Conservation (phyloP, 208 protist species). For the Trypanosomatidae sp. region DNA sequence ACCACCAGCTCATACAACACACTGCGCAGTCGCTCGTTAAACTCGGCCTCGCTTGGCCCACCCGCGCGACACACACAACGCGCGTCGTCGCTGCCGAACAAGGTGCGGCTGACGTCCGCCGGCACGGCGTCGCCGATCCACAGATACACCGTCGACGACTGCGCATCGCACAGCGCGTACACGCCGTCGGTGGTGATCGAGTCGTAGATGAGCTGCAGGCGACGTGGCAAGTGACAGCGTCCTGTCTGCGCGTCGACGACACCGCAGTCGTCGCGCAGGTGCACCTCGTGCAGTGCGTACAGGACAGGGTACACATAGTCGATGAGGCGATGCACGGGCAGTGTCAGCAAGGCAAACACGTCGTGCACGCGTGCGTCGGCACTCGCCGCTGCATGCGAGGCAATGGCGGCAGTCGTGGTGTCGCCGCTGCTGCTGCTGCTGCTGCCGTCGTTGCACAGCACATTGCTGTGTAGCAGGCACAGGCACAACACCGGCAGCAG, state of each 20-base stretch:
- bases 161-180: conserved; percentile 79
- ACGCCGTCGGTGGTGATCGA: conserved; percentile 52
- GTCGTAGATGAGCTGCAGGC: conserved; percentile 51
- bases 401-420: too few species aligned
- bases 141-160: conserved; percentile 67
- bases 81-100: conserved; percentile 51
- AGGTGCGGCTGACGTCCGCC: conserved; percentile 20
- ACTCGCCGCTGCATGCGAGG: conserved; percentile 14
- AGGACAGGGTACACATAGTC: conserved; percentile 79
- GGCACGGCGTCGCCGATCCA: conserved; percentile 62
- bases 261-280: conserved; percentile 6
- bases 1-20: conserved; percentile 53
- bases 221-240: conserved; percentile 44
- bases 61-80: conserved; percentile 22
- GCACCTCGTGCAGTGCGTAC: conserved; percentile 51
- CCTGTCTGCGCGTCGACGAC: conserved; percentile 28
- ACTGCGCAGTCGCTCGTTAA: conserved; percentile 52
- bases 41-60: conserved; percentile 33
- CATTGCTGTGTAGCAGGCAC: conserved; percentile 70
- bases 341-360: conserved; percentile 53
- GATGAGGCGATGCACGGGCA: conserved; percentile 54
- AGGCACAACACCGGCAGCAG: conserved; percentile 84
- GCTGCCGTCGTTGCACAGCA: conserved; percentile 51
- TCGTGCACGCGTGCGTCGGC: conserved; percentile 74
- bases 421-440: too few species aligned